A percentile compares a stretch with the other conserved stretches of the same genome.
Conservation (phyloP, 768 basidiomycete species). For the Sistotremastrum suecicum region DNA sequence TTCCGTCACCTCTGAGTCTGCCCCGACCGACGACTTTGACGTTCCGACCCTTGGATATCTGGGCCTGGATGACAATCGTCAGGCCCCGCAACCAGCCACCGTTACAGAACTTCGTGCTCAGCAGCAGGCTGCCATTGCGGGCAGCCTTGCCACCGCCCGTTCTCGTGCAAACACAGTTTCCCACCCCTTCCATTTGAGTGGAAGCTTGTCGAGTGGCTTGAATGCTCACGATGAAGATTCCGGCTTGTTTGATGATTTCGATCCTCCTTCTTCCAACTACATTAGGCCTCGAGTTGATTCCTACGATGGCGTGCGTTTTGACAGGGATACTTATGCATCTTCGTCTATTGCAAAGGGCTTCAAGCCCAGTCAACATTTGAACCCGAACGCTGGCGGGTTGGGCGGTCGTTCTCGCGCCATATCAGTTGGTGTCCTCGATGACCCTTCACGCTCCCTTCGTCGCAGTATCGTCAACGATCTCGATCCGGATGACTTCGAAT, state of each 20-base stretch:
- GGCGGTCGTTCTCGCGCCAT: constrained; percentile 61
- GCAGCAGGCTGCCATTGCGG: constrained; percentile 80
- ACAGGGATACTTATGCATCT: constrained; percentile 37
- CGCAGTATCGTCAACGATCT: constrained; percentile 50
- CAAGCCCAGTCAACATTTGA: constrained; percentile 58
- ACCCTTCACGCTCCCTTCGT: constrained; percentile 56
- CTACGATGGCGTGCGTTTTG: constrained; percentile 42
- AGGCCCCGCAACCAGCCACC: constrained; percentile 73
- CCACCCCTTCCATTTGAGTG: constrained; percentile 68
- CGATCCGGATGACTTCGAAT: not conserved
- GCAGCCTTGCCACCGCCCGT: constrained; percentile 58
- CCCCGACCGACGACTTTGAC: constrained; percentile 75
- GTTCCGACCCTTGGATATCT: constrained; percentile 95
- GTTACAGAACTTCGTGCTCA: constrained; percentile 81
- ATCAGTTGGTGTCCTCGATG: constrained; percentile 79
- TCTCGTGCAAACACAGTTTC: constrained; percentile 86
- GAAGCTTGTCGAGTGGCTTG: constrained; percentile 49
- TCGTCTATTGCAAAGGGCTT: constrained; percentile 59
- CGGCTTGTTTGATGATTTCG: constrained; percentile 50
- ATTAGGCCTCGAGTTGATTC: constrained; percentile 45
- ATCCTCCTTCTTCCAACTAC: constrained; percentile 23
- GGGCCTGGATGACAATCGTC: constrained; percentile 71
- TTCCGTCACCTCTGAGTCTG: constrained; percentile 67
- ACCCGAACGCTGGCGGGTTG: constrained; percentile 23
- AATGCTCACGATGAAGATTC: constrained; percentile 63